Base-by-base conservation (phyloP, 2,329 filamentous ascomycete genomes). In the Trichoderma polysporum region DNA sequence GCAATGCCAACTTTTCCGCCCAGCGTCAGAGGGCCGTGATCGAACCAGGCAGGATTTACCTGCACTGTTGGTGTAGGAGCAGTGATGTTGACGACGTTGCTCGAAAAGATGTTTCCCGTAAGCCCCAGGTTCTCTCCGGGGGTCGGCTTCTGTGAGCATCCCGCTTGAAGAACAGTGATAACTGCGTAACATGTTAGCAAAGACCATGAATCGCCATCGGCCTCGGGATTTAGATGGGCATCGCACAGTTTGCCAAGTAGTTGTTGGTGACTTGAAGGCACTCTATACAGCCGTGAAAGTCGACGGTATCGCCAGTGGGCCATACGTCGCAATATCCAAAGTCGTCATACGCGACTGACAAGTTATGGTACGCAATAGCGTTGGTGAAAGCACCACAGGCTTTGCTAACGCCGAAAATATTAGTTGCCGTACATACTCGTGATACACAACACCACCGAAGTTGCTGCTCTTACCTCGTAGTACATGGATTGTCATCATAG, bases 1-100 rank as follows among this genome's bases (percentile, higher is more conserved):
- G 82, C 85, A 60, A 90, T 85, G 69, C 86, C 88, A 0, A 88
- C 85, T 64, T 87, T 85, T 13, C 80, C 84, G 4, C 83, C 85
- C 1, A 88, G 77, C 2, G 76, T 81, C 8, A 90, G 73, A 0
- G 84, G 79, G 0, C 83, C 82, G 0, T 78, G 67, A 3, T 79
- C 77, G 37, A 78, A 74, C 72, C 82, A 81, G 33, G 79, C 74
- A 0, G 79, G 77, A 47, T 79, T 69, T n/a, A 82, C 74, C 0
- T 77, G 76, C 8, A 79, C 76, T 0, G 77, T 77, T 0, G 81
- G 76, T 0, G 81, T 77, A 0, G 87, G 84, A 0, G 78, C 77
- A 2, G 85, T 86, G 62, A 86, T 79, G 67, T 83, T 84, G 47
- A 88, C 80, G 0, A 71, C 66, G 0, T 78, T 74, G 10, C 72